Evolutionary conservation across 2,329 filamentous ascomycete genomes (phyloP), one percentile per base, ranked within the genome.

Genomic region (Diaporthe sp.): DNA sequence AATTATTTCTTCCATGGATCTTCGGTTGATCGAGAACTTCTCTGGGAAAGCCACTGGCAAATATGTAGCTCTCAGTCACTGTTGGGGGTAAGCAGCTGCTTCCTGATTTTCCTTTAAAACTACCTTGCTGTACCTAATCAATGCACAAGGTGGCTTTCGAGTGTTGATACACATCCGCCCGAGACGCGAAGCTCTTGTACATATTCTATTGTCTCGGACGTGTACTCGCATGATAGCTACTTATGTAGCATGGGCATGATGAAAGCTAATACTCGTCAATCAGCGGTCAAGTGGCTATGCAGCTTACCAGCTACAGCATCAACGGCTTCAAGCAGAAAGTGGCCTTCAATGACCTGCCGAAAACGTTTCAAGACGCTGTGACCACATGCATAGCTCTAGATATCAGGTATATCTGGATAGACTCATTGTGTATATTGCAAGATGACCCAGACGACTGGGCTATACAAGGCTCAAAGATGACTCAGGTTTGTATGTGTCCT

Each of bases 331-430:
- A 60, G 35, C 4, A 60, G 2, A 25, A 60, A 3, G 5, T 60
- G 35, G 12, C 22, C 17, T 66, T 66, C 15, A 1, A 15, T 12
- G 0, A 50, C 22, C 30, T 66, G 3, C 61, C 54, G 9, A 58
- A 71, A n/a, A 71, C 54, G 6, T 71, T 60, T 2, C 68, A 71
- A 42, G 52, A 71, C 25, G 52, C 68, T 33, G 45, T 72, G 9
- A 54, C 22, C 8, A 50, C 30, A 10, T 61, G 52, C 60, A 7
- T 10, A 2, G 22, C 19, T 28, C 57, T 71, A 33, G 69, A 52
- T 12, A 45, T 61, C 30, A 4, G 60, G 0, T 38, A 55, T 28
- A 15, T 72, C 19, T 66, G 58, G 33, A 47, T 66, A 15, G 70
- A 72, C 8, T 54, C 58, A 15, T 35, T 72, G 2, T 72, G 47